Evolutionary conservation across 2,329 filamentous ascomycete species (phyloP), one percentile per base, ranked within the genome.

Genomic region (Paecilomyces formosus): DNA sequence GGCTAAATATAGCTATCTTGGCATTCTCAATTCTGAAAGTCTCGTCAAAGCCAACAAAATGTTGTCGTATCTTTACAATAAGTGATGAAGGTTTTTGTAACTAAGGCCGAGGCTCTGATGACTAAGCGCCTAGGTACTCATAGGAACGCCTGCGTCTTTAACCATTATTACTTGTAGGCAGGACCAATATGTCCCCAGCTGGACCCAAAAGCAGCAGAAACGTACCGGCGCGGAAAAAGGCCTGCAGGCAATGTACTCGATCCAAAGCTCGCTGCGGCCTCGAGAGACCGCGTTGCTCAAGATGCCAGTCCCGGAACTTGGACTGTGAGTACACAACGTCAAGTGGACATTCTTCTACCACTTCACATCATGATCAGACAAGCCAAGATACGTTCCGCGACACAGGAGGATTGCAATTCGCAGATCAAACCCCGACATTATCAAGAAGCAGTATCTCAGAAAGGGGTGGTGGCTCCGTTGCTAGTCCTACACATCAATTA

Each of bases 201-300:
- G 15, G 9, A 13, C 24, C n/a, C 12, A 52, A 52, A 28, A 13
- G 13, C 22, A 52, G 24, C 18, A 28, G n/a, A 11, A 52, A 52
- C 13, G n/a, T 22, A 15, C 49, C 49, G 8, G 49, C 49, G 13
- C 21, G 59, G 31, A 58, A 50, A 53, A 61, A 61, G 55, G 57
- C 59, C 12, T 61, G 59, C 51, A 57, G 57, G 12, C 57, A 61
- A 11, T 61, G 59, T 35, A 56, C 57, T 8, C 50, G 28, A 21
- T 54, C 54, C 21, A 61, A 61, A 26, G 57, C 57, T 18, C 58
- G 56, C 26, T 61, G 59, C 31, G 57, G 58, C 18, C 57, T 52
- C 22, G 54, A 56, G 52, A 33, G 56, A n/a, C 54, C 52, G 8
- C 57, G 54, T 12, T 61, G 59, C 31, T 57, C 57, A n/a, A 30